Conservation (phyloP, 495 filamentous ascomycete genomes). For the Cairneyella variabilis region DNA sequence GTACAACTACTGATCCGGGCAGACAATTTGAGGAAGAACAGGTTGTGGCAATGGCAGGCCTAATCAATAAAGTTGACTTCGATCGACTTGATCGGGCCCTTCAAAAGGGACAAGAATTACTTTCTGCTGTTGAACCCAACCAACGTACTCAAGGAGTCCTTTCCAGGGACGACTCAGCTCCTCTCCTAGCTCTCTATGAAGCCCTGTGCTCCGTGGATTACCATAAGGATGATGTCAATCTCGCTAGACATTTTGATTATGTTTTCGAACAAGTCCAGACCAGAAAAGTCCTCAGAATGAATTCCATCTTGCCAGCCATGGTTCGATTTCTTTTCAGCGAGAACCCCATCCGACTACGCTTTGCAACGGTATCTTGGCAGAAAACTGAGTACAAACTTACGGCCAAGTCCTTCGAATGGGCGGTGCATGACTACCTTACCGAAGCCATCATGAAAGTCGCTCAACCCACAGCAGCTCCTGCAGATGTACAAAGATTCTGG, state of each 20-base stretch:
- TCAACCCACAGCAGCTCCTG: slow-evolving; percentile 35
- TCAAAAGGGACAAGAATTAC: slow-evolving; percentile 34
- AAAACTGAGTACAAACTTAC: slow-evolving; percentile 54
- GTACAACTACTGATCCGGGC: slow-evolving; percentile 13
- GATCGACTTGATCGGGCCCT: slow-evolving; percentile 59
- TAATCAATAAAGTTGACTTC: slow-evolving; percentile 56
- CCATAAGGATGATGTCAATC: slow-evolving; percentile 20
- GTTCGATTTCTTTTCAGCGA: slow-evolving; percentile 74
- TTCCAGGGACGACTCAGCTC: slow-evolving; percentile 33
- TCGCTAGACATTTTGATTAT: slow-evolving; percentile 56
- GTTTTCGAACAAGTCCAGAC: slow-evolving; percentile 75
- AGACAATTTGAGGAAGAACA: slow-evolving; percentile 60
- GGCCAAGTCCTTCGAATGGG: slow-evolving; percentile 75
- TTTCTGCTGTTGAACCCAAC: slow-evolving; percentile 32
- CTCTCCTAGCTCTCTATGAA: slow-evolving; percentile 48
- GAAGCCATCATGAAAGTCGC: slow-evolving; percentile 37
- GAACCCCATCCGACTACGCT: slow-evolving; percentile 53
- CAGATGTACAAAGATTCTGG: slow-evolving; percentile 65
- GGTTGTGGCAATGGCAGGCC: slow-evolving; percentile 50
- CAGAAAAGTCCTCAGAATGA: slow-evolving; percentile 65
- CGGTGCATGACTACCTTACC: slow-evolving; percentile 62
- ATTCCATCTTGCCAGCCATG: slow-evolving; percentile 71
- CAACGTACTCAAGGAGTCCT: slow-evolving; percentile 33
- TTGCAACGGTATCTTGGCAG: slow-evolving; percentile 66
- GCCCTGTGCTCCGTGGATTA: slow-evolving; percentile 49